Conservation (phyloP, 2,329 filamentous ascomycete species). For the Hypoxylon sp. region DNA sequence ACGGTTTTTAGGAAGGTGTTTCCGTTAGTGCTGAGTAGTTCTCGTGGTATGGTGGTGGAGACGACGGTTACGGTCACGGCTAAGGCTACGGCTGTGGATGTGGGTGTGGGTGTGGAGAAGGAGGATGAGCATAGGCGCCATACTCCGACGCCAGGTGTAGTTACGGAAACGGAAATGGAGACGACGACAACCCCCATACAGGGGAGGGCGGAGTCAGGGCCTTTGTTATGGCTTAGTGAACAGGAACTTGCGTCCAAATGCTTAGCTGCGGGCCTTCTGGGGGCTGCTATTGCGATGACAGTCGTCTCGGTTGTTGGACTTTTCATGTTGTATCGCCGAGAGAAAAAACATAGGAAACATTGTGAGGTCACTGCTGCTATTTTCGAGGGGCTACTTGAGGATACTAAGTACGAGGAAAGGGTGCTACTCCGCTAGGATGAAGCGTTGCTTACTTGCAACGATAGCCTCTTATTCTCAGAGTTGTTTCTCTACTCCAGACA, state of each 20-base stretch:
- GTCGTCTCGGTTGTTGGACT: conserved; percentile 17
- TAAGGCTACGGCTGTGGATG: neutral
- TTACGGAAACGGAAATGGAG: neutral
- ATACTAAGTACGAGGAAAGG: conserved; percentile 13
- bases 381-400: conserved; percentile 1
- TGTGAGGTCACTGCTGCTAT: neutral
- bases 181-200: neutral
- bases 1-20: conserved; percentile 41
- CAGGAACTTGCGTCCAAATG: neutral
- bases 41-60: neutral
- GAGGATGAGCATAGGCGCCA: too few relatives aligned
- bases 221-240: neutral
- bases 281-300: conserved; percentile 11
- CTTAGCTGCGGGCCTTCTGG: conserved; percentile 12
- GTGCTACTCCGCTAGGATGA: conserved; percentile 5
- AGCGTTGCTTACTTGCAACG: conserved; percentile 3
- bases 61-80: too few relatives aligned
- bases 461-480: neutral
- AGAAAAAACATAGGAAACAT: conserved; percentile 11
- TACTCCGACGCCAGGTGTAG: neutral
- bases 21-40: conserved; percentile 33
- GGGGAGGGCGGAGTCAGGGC: neutral
- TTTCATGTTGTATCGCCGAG: conserved; percentile 14
- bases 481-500: neutral
- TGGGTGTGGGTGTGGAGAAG: neutral